Evolutionary conservation across 1,284 basidiomycete species (phyloP).

Genomic region (Caloboletus firmus): DNA sequence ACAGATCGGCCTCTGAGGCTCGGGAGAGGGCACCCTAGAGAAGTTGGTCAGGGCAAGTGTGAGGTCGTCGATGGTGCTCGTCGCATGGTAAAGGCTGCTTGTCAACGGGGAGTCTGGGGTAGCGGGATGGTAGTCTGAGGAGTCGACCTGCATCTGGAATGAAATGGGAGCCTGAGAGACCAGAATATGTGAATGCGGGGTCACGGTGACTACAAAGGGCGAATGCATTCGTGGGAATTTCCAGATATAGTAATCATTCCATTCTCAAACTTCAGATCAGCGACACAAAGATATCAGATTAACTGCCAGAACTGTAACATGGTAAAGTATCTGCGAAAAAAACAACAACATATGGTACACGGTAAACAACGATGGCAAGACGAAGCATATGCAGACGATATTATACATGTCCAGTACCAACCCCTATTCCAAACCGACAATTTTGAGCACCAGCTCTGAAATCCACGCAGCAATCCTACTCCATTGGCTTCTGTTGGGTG

Average conservation of each 20-base stretch:
- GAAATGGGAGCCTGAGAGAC: not conserved
- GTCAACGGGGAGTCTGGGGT: slow-evolving; percentile 59
- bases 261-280: not conserved
- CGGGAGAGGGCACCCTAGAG: slow-evolving; percentile 68
- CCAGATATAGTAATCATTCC: slow-evolving; percentile 12
- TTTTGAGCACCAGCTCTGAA: slow-evolving; percentile 59
- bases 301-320: slow-evolving; percentile 7
- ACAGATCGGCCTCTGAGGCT: slow-evolving; percentile 46
- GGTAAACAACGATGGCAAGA: not conserved
- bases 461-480: slow-evolving; percentile 74
- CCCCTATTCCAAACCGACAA: slow-evolving; percentile 44
- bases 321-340: slow-evolving; percentile 16
- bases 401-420: slow-evolving; percentile 19
- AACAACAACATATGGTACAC: slow-evolving; percentile 12
- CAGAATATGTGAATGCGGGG: not conserved
- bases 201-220: slow-evolving; percentile 1
- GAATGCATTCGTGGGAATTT: slow-evolving; percentile 23
- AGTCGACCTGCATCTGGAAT: slow-evolving; percentile 24
- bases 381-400: slow-evolving; percentile 18
- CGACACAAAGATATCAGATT: slow-evolving; percentile 12
- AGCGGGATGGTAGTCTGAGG: slow-evolving; percentile 28
- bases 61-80: slow-evolving; percentile 73
- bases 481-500: slow-evolving; percentile 55
- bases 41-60: slow-evolving; percentile 69
- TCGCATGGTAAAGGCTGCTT: slow-evolving; percentile 58